Conservation (phyloP, 1,284 basidiomycete genomes). For the Moesziomyces sp. region DNA sequence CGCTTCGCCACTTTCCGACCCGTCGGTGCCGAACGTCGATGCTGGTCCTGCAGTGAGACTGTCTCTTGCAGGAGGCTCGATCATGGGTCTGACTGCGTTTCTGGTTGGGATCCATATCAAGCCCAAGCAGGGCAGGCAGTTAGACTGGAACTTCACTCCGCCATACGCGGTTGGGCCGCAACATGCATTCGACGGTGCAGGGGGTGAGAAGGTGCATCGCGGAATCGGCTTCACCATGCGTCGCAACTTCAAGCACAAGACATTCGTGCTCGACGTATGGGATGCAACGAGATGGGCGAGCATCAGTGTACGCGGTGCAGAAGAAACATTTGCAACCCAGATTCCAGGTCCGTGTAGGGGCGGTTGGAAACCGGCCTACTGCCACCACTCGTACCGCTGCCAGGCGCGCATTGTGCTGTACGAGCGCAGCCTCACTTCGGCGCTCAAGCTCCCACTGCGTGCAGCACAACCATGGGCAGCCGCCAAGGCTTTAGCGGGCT, state of each 20-base stretch:
- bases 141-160: slow-evolving; percentile 32
- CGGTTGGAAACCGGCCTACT: slow-evolving; percentile 34
- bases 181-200: background rate
- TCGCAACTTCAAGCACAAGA: slow-evolving; percentile 19
- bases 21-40: background rate
- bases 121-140: background rate
- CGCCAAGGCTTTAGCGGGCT: background rate
- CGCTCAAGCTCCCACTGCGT: background rate
- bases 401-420: slow-evolving; percentile 14
- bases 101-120: slow-evolving; percentile 26
- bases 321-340: slow-evolving; percentile 26
- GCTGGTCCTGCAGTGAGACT: slow-evolving; percentile 3
- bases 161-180: slow-evolving; percentile 31
- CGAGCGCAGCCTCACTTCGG: background rate
- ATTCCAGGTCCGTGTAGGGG: slow-evolving; percentile 32
- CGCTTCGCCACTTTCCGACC: slow-evolving; percentile 16
- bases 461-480: slow-evolving; percentile 2
- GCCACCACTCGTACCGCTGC: slow-evolving; percentile 43
- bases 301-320: slow-evolving; percentile 12
- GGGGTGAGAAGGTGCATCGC: slow-evolving; percentile 1
- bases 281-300: slow-evolving; percentile 18
- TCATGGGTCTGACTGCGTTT: slow-evolving; percentile 31
- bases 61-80: slow-evolving; percentile 29
- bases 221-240: slow-evolving; percentile 22
- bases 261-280: slow-evolving; percentile 29